phyloP scores from a whole-genome alignment of 768 basidiomycete genomes.

The Rossbeevera mucosa region DNA sequence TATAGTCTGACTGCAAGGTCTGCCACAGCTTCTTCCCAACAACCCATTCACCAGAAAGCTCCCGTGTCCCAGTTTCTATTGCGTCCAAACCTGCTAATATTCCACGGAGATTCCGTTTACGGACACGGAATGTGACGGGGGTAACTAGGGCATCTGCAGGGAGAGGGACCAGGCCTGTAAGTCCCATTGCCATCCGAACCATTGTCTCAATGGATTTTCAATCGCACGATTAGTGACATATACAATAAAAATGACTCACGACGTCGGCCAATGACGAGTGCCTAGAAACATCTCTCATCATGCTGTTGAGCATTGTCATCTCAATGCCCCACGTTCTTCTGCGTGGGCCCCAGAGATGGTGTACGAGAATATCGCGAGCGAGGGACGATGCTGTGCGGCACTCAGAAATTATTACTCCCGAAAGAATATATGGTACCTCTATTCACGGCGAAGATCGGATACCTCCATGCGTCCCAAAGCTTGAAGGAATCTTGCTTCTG shows the following conservation, averaged over 20 bases:
- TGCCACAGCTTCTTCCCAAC: constrained; percentile 92
- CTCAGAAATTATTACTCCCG: background rate
- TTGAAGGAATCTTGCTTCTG: constrained; percentile 51
- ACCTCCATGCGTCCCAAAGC: constrained; percentile 70
- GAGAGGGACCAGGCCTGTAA: constrained; percentile 78
- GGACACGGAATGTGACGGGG: constrained; percentile 87
- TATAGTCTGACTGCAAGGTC: constrained; percentile 78
- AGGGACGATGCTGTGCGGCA: constrained; percentile 29
- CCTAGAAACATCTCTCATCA: constrained; percentile 79
- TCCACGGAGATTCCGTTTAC: constrained; percentile 66
- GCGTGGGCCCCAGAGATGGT: constrained; percentile 83
- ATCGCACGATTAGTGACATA: background rate
- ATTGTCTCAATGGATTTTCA: constrained; percentile 33
- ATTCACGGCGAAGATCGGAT: constrained; percentile 56
- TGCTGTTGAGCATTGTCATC: constrained; percentile 83
- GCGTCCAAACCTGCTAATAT: constrained; percentile 74
- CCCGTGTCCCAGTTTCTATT: constrained; percentile 69
- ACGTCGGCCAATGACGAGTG: constrained; percentile 85
- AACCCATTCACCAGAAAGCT: constrained; percentile 94
- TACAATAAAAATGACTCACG: constrained; percentile 37
- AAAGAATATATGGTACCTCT: constrained; percentile 46
- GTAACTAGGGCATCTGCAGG: constrained; percentile 93
- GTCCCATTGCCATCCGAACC: constrained; percentile 63
- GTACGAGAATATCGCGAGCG: constrained; percentile 66
- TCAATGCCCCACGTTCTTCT: constrained; percentile 91